These are phyloP conservation scores for Moesziomyces antarcticus DNA, from an alignment of 1,284 basidiomycete genomes.

Conservation along the genomic window DNA sequence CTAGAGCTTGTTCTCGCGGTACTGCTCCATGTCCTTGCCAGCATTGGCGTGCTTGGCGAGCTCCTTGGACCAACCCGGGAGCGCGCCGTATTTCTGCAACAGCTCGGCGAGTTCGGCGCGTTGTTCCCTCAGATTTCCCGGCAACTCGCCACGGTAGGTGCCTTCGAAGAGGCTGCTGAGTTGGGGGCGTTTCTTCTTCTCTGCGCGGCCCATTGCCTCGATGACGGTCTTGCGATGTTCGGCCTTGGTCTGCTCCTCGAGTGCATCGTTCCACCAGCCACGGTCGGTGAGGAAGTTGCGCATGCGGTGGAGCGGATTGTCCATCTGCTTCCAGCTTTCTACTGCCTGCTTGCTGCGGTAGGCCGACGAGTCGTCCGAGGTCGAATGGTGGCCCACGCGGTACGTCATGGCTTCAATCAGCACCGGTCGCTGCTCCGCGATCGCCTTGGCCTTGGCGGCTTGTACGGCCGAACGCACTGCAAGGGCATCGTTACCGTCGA, in stretches of 20 bases:
- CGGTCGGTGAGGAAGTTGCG: conserved; percentile 77
- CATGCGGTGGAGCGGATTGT: conserved; percentile 88
- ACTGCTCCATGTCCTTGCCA: conserved; percentile 75
- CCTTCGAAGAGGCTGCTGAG: conserved; percentile 85
- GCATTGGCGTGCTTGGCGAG: conserved; percentile 82
- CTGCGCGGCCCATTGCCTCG: conserved; percentile 80
- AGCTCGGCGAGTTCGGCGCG: conserved; percentile 79
- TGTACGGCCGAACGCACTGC: conserved; percentile 84
- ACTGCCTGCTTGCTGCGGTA: conserved; percentile 71
- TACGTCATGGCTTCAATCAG: conserved; percentile 77
- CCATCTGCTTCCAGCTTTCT: conserved; percentile 69
- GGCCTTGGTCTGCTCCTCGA: conserved; percentile 80
- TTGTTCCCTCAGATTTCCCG: conserved; percentile 78
- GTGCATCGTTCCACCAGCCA: conserved; percentile 85
- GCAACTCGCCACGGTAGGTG: conserved; percentile 73
- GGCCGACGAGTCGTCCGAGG: conserved; percentile 91
- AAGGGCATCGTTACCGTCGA: conserved; percentile 92
- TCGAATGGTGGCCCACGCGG: conserved; percentile 88
- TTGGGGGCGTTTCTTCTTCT: conserved; percentile 77
- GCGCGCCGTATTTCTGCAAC: conserved; percentile 83
- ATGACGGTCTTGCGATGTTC: conserved; percentile 79
- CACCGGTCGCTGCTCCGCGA: conserved; percentile 80
- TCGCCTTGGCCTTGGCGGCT: conserved; percentile 80
- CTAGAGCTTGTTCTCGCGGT: conserved; percentile 14
- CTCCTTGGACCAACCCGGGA: conserved; percentile 85